Evolutionary conservation across 305 asterid species (phyloP), one percentile per base, ranked within the genome.

Genomic region (Fraxinus xanthoxyloides): DNA sequence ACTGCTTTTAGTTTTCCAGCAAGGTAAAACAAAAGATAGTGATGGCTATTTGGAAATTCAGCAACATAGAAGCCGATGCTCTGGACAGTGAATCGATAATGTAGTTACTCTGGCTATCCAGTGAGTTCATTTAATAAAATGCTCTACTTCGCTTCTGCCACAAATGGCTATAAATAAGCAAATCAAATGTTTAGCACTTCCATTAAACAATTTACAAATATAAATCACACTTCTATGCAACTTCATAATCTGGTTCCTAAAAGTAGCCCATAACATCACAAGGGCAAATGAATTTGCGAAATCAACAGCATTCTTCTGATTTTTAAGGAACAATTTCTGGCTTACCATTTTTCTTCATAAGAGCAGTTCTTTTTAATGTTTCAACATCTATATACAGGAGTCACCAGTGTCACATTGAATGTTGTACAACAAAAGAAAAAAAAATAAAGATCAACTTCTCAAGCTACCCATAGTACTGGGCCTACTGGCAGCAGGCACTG

Each of bases 361-460:
- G 7, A 28, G 8, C 72, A 67, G 1, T 67, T 65, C n/a, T 3
- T 10, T 24, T 28, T 10, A 67, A 28, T 13, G 34, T 28, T 26
- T 10, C 15, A 5, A 12, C 5, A 7, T 65, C 8, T 65, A 65
- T 65, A 3, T 65, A 65, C 36, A 65, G 7, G 7, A 65, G 31
- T 26, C 73, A 26, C 8, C n/a, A 1, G 73, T 28, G 34, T 24
- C 34, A 1, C 19, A 12, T 65, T 65, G 73, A 65, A 65, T 24
- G 7, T 1, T 0, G 3, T 9, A 65, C 34, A 10, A 4, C n/a
- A 21, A 24, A 24, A 24, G 8, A 0, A 1, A 28, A 8, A 35
- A 35, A 35, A 9, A 28, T 63, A 24, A 23, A 82, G 74, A 85
- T 92, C 93, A 93, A 38, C 93, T 90, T 87, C 93, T 88, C 79